Base-by-base conservation (phyloP, 306 rosid species). In the Cyamopsis tetragonoloba region DNA sequence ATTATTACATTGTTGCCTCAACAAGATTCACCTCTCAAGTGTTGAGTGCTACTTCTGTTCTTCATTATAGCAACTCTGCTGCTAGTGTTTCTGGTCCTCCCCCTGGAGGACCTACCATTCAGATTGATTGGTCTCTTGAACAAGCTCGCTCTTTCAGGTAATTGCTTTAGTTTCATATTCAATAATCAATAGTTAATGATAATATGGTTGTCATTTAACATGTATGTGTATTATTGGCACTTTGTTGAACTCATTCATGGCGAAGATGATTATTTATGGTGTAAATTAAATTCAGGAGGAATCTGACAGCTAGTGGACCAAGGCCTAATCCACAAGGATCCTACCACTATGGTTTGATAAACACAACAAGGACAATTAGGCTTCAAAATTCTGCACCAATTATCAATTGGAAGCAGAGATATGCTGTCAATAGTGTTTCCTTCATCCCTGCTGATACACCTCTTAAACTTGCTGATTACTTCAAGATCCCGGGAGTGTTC, bases 291-390 rank as follows among this genome's bases (percentile, higher is more conserved):
- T 46, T n/a, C 85, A 85, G 96, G 76, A 61, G 91, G 8, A 89
- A 89, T 84, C 84, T 92, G 71, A 82, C 96, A 26, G 95, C 98
- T 1, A 92, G 91, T 53, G 96, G 98, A 48, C 98, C 98, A 26
- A 89, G 98, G 20, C 98, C 98, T 17, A 92, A 92, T 59, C 98
- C 96, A 4, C 96, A 92, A 81, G 98, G 98, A 41, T 92, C 98
- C 7, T 92, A 92, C 80, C 96, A 92, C 63, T 92, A 92, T 23
- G 96, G 96, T 62, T 12, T 92, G 83, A 89, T 92, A 75, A 92
- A 89, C 81, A 82, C 82, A 2, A 92, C 96, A 0, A 77, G 50
- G 0, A 92, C 96, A 19, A 78, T 92, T 49, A 87, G 86, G 63
- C 98, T 92, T 28, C 74, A 72, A 65, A 89, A 71, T 70, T 77